phyloP scores from a whole-genome alignment of 202 grass and related monocot genomes.

The Hordeum pubiflorum region DNA sequence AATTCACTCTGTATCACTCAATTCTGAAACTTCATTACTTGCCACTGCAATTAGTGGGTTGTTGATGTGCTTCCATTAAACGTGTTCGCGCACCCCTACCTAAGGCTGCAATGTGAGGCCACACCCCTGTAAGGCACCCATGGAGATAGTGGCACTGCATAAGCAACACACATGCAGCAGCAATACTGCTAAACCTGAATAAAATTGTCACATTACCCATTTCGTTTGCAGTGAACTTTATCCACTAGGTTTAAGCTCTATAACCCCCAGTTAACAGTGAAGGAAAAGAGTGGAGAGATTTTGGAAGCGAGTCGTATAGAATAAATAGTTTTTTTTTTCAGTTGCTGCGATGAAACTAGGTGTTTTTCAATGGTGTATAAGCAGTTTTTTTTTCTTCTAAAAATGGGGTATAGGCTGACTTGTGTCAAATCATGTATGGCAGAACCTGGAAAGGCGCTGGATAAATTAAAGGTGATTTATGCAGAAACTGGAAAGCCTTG shows the following conservation, averaged over 20 bases:
- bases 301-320: not conserved
- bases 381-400: too few relatives aligned
- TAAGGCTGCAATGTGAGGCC: not conserved
- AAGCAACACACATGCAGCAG: too few relatives aligned
- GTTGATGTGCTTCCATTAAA: not conserved
- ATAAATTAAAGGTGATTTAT: not conserved
- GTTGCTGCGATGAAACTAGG: too few relatives aligned
- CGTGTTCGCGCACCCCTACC: not conserved
- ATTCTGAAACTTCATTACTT: not conserved
- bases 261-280: not conserved
- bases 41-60: not conserved
- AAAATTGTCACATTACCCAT: not conserved
- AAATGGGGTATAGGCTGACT: not conserved
- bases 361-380: too few relatives aligned
- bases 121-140: too few relatives aligned
- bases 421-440: not conserved
- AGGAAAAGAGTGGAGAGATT: not conserved
- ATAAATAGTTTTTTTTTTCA: not conserved
- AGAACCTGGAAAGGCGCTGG: not conserved
- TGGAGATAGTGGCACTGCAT: too few relatives aligned
- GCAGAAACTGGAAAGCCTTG: not conserved
- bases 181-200: not conserved
- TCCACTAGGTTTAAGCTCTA: not conserved
- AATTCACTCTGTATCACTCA: not conserved
- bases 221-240: too few relatives aligned